Percentiles rank a stretch among this genome's conserved stretches.
Evolutionary conservation across 371 early-diverging fungal genomes (phyloP).

Genomic region (Rhizopus arrhizus): DNA sequence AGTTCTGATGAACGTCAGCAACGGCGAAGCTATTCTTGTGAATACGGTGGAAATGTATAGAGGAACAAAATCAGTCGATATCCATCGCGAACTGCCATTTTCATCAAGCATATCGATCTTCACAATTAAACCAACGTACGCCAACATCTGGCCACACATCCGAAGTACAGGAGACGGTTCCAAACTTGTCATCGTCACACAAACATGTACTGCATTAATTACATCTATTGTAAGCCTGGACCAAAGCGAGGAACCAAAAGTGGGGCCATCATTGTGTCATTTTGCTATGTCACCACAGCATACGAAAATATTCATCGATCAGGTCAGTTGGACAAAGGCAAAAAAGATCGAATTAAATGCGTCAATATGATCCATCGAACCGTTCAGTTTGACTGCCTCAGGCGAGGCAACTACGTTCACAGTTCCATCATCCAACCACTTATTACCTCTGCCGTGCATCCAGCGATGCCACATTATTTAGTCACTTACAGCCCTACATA

Average conservation of each 20-base stretch:
- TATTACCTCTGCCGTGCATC: conserved; percentile 16
- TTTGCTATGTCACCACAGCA: not conserved
- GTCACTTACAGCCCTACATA: conserved; percentile 3
- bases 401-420: conserved; percentile 5
- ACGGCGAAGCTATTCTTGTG: conserved; percentile 27
- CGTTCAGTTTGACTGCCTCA: conserved; percentile 1
- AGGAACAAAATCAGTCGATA: conserved; percentile 18
- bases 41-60: conserved; percentile 37
- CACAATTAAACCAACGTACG: not conserved
- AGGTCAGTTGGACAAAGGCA: conserved; percentile 6
- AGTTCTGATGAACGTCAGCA: conserved; percentile 21
- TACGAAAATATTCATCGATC: conserved; percentile 3
- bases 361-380: conserved; percentile 3
- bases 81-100: not conserved
- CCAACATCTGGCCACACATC: conserved; percentile 2
- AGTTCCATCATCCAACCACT: conserved; percentile 5
- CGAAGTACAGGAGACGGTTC: conserved; percentile 3
- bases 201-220: conserved; percentile 13
- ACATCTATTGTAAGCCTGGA: conserved; percentile 10
- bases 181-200: conserved; percentile 23
- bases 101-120: not conserved
- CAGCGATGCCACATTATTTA: not conserved
- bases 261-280: conserved; percentile 2
- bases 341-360: conserved; percentile 8
- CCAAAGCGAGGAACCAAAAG: conserved; percentile 7